Conservation (phyloP, 2,329 filamentous ascomycete genomes). For the Ascochyta clinopodiicola region DNA sequence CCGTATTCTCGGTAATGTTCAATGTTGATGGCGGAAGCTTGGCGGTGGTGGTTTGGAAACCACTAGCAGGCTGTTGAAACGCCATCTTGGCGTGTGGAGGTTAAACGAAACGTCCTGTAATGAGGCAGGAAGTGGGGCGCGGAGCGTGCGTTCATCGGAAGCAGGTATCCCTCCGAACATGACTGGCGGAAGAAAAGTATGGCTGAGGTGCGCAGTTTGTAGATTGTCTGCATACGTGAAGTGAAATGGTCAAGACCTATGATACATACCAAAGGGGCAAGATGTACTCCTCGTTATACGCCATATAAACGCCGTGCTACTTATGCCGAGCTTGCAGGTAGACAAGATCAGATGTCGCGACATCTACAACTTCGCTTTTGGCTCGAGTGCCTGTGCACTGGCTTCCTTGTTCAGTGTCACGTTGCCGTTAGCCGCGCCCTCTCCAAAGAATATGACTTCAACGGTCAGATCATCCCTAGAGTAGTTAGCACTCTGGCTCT, state of each 20-base stretch:
- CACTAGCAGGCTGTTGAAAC: slow-evolving; percentile 11
- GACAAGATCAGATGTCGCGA: neutral
- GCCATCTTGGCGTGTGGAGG: neutral
- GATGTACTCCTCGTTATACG: slow-evolving; percentile 2
- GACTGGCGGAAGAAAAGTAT: neutral
- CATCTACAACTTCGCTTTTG: slow-evolving; percentile 58
- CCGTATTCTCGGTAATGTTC: neutral
- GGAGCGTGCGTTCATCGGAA: neutral
- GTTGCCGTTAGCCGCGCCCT: slow-evolving; percentile 75
- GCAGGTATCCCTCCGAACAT: neutral
- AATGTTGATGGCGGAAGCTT: slow-evolving; percentile 2
- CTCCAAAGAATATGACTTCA: slow-evolving; percentile 97
- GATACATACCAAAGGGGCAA: slow-evolving; percentile 6
- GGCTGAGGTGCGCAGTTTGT: too few relatives aligned
- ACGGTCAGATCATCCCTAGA: slow-evolving; percentile 91
- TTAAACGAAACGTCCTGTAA: slow-evolving; percentile 2
- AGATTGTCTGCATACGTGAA: too few relatives aligned
- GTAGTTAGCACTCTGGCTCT: neutral
- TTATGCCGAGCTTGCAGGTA: neutral
- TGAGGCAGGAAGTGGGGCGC: neutral
- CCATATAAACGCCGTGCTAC: slow-evolving; percentile 14
- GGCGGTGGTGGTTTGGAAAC: slow-evolving; percentile 1
- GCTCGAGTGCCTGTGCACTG: slow-evolving; percentile 64
- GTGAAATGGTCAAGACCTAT: slow-evolving; percentile 1
- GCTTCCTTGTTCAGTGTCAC: slow-evolving; percentile 88